Evolutionary conservation across 1,284 basidiomycete genomes (phyloP).

Genomic region (Rhodotorula sp.): DNA sequence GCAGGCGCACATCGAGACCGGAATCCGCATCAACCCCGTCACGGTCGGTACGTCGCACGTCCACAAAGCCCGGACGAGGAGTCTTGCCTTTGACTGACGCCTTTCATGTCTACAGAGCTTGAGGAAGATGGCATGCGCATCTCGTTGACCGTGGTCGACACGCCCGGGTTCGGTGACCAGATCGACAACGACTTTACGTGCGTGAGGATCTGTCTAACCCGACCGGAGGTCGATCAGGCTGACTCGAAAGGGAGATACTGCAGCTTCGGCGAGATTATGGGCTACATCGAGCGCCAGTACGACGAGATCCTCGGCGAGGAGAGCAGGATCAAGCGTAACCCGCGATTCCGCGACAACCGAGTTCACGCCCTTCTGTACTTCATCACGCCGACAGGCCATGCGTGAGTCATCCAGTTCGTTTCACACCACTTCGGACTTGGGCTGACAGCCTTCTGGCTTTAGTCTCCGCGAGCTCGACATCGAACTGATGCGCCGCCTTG

Average conservation of each 20-base stretch:
- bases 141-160: conserved; percentile 96
- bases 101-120: conserved; percentile 62
- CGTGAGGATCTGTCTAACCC: conserved; percentile 49
- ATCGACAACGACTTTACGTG: conserved; percentile 98
- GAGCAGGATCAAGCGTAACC: conserved; percentile 99
- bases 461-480: conserved; percentile 98
- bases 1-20: conserved; percentile 89
- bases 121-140: conserved; percentile 99
- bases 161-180: conserved; percentile 97
- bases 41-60: conserved; percentile 71
- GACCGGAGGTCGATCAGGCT: not conserved
- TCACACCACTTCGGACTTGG: too few species aligned
- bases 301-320: conserved; percentile 99
- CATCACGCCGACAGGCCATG: conserved; percentile 87
- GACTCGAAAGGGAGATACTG: not conserved
- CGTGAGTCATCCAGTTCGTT: conserved; percentile 57
- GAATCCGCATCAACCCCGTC: conserved; percentile 92
- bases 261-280: conserved; percentile 94
- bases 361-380: conserved; percentile 94
- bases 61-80: not conserved
- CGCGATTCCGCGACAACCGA: conserved; percentile 96
- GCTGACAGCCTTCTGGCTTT: too few species aligned
- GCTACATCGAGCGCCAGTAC: conserved; percentile 97
- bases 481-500: conserved; percentile 93
- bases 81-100: not conserved